phyloP scores from a whole-genome alignment of 2,329 filamentous ascomycete genomes.

The Ceratocystis ficicola region DNA sequence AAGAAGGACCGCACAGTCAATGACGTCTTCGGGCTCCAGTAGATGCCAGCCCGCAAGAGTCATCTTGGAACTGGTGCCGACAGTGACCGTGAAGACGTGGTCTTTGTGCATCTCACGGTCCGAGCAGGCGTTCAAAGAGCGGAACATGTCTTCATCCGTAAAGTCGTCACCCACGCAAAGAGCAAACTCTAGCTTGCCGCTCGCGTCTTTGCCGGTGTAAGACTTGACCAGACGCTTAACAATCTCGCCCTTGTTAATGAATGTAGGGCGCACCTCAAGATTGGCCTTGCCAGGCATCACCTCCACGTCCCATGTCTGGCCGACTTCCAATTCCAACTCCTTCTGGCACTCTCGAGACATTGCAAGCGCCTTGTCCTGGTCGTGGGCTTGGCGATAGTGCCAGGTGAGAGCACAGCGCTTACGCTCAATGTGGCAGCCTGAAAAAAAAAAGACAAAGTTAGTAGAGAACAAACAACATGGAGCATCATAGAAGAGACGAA shows the following conservation, averaged over 20 bases:
- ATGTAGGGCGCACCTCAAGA: constrained; percentile 87
- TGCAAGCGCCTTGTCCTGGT: constrained; percentile 71
- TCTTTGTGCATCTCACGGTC: constrained; percentile 43
- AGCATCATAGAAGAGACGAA: neutral
- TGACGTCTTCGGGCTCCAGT: constrained; percentile 76
- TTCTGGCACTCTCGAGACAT: constrained; percentile 72
- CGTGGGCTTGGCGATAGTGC: constrained; percentile 78
- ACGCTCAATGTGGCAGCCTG: constrained; percentile 81
- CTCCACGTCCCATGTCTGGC: constrained; percentile 75
- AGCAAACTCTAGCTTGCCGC: constrained; percentile 61
- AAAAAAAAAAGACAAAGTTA: neutral
- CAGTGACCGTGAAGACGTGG: constrained; percentile 79
- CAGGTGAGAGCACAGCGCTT: constrained; percentile 92
- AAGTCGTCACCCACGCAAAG: constrained; percentile 91
- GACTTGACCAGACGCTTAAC: constrained; percentile 67
- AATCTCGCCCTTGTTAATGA: constrained; percentile 97
- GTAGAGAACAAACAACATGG: neutral
- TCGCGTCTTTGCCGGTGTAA: constrained; percentile 45
- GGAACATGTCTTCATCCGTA: constrained; percentile 96
- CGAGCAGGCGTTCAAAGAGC: constrained; percentile 53
- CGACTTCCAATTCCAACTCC: constrained; percentile 65
- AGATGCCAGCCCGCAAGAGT: constrained; percentile 86
- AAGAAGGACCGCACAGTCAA: constrained; percentile 52
- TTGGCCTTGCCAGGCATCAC: constrained; percentile 97
- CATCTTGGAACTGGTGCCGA: constrained; percentile 83